Conservation (phyloP, 2,329 filamentous ascomycete genomes). For the Penicillium freii region DNA sequence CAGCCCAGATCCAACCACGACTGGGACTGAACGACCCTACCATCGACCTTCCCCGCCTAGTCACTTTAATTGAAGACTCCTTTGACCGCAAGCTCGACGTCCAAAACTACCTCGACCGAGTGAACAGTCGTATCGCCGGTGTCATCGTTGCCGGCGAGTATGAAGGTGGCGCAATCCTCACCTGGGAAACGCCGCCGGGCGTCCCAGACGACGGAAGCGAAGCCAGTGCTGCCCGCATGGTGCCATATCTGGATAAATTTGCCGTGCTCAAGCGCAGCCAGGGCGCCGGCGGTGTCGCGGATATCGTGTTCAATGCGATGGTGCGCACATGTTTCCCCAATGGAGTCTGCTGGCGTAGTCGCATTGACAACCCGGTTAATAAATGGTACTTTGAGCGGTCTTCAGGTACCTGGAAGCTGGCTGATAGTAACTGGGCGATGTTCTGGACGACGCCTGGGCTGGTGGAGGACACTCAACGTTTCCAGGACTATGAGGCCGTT, state of each 20-base stretch:
- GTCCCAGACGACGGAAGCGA: slow-evolving; percentile 55
- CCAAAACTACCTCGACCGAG: slow-evolving; percentile 75
- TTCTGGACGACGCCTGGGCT: slow-evolving; percentile 86
- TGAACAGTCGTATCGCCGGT: slow-evolving; percentile 77
- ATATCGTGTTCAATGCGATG: slow-evolving; percentile 96
- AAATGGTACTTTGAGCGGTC: slow-evolving; percentile 99
- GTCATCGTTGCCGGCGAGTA: slow-evolving; percentile 95
- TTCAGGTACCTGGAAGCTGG: slow-evolving; percentile 76
- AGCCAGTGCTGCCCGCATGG: slow-evolving; percentile 59
- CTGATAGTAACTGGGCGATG: slow-evolving; percentile 89
- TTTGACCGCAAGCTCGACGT: slow-evolving; percentile 84
- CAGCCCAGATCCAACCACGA: slow-evolving; percentile 59
- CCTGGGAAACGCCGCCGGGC: slow-evolving; percentile 78
- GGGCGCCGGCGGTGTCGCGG: slow-evolving; percentile 86
- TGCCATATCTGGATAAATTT: slow-evolving; percentile 97
- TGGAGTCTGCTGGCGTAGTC: slow-evolving; percentile 88
- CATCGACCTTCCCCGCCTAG: slow-evolving; percentile 78
- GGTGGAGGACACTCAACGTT: slow-evolving; percentile 52
- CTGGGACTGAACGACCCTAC: slow-evolving; percentile 74
- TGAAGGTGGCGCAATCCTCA: slow-evolving; percentile 90
- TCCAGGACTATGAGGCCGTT: slow-evolving; percentile 72
- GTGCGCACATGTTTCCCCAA: slow-evolving; percentile 81
- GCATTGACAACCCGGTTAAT: slow-evolving; percentile 91
- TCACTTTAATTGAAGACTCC: slow-evolving; percentile 88
- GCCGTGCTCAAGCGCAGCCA: slow-evolving; percentile 86